Percentiles rank a stretch among this genome's conserved stretches.
Conservation (phyloP, 768 basidiomycete species). For the Serendipita sp. region DNA sequence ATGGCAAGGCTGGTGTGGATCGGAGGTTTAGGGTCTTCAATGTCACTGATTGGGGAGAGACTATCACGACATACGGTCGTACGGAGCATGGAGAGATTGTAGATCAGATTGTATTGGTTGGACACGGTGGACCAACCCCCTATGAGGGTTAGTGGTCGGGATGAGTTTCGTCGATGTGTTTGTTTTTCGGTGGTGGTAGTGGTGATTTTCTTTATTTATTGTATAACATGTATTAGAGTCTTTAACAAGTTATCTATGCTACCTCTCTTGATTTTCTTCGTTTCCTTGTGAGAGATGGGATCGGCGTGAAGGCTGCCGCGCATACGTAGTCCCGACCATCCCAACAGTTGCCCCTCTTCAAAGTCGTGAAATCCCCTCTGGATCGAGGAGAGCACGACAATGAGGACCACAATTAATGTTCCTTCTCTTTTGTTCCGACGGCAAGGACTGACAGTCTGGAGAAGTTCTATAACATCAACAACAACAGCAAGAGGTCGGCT, state of each 20-base stretch:
- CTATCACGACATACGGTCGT: constrained; percentile 74
- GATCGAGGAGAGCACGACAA: too few relatives aligned
- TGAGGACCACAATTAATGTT: too few relatives aligned
- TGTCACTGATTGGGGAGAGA: constrained; percentile 82
- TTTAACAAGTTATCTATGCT: not conserved
- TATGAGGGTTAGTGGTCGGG: not conserved
- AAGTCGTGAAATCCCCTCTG: too few relatives aligned
- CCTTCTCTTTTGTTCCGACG: too few relatives aligned
- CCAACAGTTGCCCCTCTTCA: not conserved
- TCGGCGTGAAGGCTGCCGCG: not conserved
- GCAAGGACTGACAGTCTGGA: too few relatives aligned
- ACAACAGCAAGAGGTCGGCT: not conserved
- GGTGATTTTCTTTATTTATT: not conserved
- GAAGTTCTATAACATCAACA: too few relatives aligned
- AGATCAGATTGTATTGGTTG: constrained; percentile 48
- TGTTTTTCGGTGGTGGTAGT: too few relatives aligned
- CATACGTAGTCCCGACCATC: not conserved
- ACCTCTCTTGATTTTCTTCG: not conserved
- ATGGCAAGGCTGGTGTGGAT: constrained; percentile 73
- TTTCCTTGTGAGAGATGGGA: too few relatives aligned
- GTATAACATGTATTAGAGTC: not conserved
- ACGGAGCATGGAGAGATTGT: constrained; percentile 54
- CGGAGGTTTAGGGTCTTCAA: constrained; percentile 82
- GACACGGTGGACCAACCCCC: constrained; percentile 23
- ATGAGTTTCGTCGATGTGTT: too few relatives aligned